These are phyloP conservation scores for Verticillium dahliae DNA, from an alignment of 2,329 filamentous ascomycete genomes.

Conservation along the genomic window DNA sequence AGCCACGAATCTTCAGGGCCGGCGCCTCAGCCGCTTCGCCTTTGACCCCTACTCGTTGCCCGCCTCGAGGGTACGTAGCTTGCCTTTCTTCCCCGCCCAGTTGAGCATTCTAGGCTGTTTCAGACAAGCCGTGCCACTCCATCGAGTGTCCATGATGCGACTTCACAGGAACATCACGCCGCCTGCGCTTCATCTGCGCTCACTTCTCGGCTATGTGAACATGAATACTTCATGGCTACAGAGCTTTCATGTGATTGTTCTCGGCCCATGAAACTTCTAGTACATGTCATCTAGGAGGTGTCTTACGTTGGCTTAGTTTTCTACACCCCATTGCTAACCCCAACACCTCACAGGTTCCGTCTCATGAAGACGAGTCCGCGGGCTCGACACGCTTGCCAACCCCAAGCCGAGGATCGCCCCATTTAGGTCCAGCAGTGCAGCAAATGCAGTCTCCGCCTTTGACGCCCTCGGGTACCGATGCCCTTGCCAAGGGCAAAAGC, in stretches of 20 bases:
- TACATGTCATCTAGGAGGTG: no score
- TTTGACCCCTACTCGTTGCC: conserved; percentile 91
- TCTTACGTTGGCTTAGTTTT: neutral
- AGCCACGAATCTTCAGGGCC: conserved; percentile 70
- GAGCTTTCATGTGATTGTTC: no score
- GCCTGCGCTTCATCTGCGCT: neutral
- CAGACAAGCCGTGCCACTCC: neutral
- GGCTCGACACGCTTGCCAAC: conserved; percentile 60
- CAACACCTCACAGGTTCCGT: conserved; percentile 17
- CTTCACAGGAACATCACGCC: neutral
- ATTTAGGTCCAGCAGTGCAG: conserved; percentile 57
- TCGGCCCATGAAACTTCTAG: no score
- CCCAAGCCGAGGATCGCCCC: conserved; percentile 59
- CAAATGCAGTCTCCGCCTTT: conserved; percentile 83
- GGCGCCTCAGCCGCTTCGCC: conserved; percentile 76
- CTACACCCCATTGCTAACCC: conserved; percentile 15
- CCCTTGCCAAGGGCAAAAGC: conserved; percentile 24
- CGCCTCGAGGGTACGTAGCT: conserved; percentile 62
- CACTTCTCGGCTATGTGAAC: neutral
- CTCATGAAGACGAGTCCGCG: conserved; percentile 52
- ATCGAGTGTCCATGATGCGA: neutral
- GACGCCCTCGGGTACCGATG: conserved; percentile 71
- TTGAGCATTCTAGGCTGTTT: neutral
- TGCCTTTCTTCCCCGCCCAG: neutral
- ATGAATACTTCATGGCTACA: neutral